Conservation (phyloP, 371 early-diverging fungal genomes). For the Mortierella sp. region DNA sequence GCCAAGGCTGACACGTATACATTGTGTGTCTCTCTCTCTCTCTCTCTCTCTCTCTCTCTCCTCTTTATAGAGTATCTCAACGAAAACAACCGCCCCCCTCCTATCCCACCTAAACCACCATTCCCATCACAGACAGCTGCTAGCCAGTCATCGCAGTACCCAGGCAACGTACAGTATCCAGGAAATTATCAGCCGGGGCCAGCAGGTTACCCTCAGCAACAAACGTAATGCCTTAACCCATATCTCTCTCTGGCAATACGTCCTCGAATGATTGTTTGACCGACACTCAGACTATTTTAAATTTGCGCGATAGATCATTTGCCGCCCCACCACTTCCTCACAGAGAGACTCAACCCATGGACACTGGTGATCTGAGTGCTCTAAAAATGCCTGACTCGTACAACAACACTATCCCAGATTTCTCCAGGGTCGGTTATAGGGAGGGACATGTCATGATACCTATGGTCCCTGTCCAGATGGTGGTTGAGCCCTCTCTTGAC, state of each 20-base stretch:
- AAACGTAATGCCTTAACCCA: not conserved
- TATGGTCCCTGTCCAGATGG: conserved; percentile 41
- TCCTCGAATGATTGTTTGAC: not conserved
- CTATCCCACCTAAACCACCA: conserved; percentile 35
- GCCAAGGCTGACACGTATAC: not conserved
- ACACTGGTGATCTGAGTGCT: conserved; percentile 12
- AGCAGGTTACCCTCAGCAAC: conserved; percentile 3
- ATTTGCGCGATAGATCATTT: conserved; percentile 9
- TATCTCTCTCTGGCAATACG: not conserved
- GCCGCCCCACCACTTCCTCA: conserved; percentile 19
- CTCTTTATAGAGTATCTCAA: conserved; percentile 18
- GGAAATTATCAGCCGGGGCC: not conserved
- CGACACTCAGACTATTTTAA: not conserved
- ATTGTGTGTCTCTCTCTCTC: too few relatives aligned
- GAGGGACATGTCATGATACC: conserved; percentile 50
- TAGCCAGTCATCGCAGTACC: conserved; percentile 37
- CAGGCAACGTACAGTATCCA: conserved; percentile 35
- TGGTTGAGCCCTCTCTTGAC: conserved; percentile 36
- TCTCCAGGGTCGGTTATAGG: conserved; percentile 53
- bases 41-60: too few relatives aligned
- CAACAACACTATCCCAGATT: conserved; percentile 44
- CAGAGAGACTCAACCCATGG: conserved; percentile 2
- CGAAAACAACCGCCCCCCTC: conserved; percentile 24
- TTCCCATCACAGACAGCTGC: conserved; percentile 36
- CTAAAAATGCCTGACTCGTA: conserved; percentile 26